A percentile compares a stretch with the other conserved stretches of the same genome.
phyloP scores from a whole-genome alignment of 495 filamentous ascomycete species.

The Trypethelium eluteriae region DNA sequence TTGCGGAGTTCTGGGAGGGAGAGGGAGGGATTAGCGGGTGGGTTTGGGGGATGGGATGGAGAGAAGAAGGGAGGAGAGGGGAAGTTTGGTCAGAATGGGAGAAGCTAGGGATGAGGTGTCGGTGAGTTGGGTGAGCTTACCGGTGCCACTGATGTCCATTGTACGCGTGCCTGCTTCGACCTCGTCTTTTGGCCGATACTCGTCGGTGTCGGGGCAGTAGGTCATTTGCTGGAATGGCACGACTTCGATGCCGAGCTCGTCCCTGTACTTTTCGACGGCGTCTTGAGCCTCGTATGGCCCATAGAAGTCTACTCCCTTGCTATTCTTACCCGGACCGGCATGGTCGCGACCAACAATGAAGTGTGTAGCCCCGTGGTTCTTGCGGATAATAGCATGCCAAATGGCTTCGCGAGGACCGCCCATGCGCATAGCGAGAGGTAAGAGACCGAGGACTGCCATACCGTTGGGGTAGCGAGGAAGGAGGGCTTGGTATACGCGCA shows the following conservation, averaged over 20 bases:
- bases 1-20: slow-evolving; percentile 63
- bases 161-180: slow-evolving; percentile 77
- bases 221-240: slow-evolving; percentile 99
- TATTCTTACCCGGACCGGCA: slow-evolving; percentile 94
- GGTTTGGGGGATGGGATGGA: too few relatives aligned
- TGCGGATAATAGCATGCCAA: slow-evolving; percentile 99
- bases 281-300: slow-evolving; percentile 98
- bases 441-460: slow-evolving; percentile 94
- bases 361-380: slow-evolving; percentile 98
- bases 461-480: slow-evolving; percentile 97
- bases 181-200: slow-evolving; percentile 88
- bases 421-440: slow-evolving; percentile 98
- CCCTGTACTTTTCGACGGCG: slow-evolving; percentile 91
- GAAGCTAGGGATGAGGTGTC: neutral
- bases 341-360: slow-evolving; percentile 99
- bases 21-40: slow-evolving; percentile 1
- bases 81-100: slow-evolving; percentile 1
- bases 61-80: neutral
- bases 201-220: slow-evolving; percentile 92
- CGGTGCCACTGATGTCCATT: slow-evolving; percentile 89
- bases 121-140: slow-evolving; percentile 17
- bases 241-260: slow-evolving; percentile 95
- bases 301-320: slow-evolving; percentile 92
- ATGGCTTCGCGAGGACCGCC: slow-evolving; percentile 96
- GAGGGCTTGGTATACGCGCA: slow-evolving; percentile 94